Evolutionary conservation across 2,329 filamentous ascomycete genomes (phyloP), one percentile per base, ranked within the genome.

Genomic region (Epichloe glyceriae): DNA sequence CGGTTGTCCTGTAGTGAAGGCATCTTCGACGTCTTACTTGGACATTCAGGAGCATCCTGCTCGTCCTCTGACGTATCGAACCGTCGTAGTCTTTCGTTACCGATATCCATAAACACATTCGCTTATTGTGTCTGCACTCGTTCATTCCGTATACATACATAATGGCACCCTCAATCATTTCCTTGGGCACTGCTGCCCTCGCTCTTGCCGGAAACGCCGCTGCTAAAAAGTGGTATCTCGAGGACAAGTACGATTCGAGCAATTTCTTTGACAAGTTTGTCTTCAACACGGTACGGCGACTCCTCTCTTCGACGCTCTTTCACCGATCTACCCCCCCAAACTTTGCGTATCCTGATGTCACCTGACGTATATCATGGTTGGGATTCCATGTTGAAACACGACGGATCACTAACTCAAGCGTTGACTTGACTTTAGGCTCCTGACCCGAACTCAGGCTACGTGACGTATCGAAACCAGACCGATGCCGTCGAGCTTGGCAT

Each of bases 381-480:
- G 20, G 15, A 35, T 14, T 6, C 4, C 15, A 8, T 17, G 55
- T 54, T 50, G 19, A 19, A 14, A 2, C 35, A 42, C 11, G 17
- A 20, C n/a, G 26, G 17, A 42, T 5, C 4, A 4, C 10, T 42
- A 5, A 42, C 40, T 42, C 40, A 3, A n/a, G 40, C 40, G 14
- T 19, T 14, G 0, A 11, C n/a, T 19, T 14, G 0, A 11, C n/a
- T 55, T 55, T 19, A 50, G 46, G 37, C 53, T 59, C 44, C 11
- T 45, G 17, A 12, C 47, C 80, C 80, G 6, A 88, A 80, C 43
- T 61, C 74, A 51, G 85, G 84, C 8, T 85, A 76, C 58, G 83
- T 87, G 46, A 67, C 71, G 51, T 89, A 74, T 56, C 62, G 64
- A 44, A 63, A 51, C 59, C 57, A 62, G 47, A 22, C 53, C 1